These are phyloP conservation scores for Flaveria robusta DNA, from an alignment of 129 eudicot species.

Conservation along the genomic window DNA sequence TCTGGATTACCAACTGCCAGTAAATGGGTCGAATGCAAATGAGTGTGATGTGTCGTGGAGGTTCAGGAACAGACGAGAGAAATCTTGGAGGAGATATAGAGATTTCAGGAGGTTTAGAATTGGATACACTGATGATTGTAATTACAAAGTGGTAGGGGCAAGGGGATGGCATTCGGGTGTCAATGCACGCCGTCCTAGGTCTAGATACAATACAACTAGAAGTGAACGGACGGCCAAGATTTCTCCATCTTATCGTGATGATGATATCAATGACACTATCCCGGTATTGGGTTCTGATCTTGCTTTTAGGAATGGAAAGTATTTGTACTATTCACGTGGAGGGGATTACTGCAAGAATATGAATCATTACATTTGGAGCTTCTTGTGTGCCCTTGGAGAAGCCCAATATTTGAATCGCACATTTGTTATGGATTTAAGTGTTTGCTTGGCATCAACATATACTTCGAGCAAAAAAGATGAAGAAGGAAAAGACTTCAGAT, in stretches of 20 bases:
- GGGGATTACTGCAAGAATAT: constrained; percentile 95
- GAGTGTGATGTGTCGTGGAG: constrained; percentile 98
- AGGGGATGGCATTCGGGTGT: constrained; percentile 95
- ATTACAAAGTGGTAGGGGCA: constrained; percentile 65
- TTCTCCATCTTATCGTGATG: constrained; percentile 52
- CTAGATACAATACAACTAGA: constrained; percentile 41
- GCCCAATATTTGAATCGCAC: constrained; percentile 91
- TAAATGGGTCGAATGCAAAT: constrained; percentile 62
- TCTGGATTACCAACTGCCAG: constrained; percentile 73
- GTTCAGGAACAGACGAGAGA: constrained; percentile 85
- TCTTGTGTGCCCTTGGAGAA: constrained; percentile 93
- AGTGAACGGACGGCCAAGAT: constrained; percentile 45
- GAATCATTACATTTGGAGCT: constrained; percentile 98
- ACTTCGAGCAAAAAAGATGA: constrained; percentile 73
- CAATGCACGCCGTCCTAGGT: constrained; percentile 79
- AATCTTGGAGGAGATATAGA: constrained; percentile 92
- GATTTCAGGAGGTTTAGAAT: constrained; percentile 90
- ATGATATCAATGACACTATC: constrained; percentile 87
- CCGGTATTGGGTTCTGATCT: constrained; percentile 65
- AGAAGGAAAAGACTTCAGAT: constrained; percentile 92
- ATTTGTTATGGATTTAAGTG: constrained; percentile 86
- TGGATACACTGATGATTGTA: constrained; percentile 67
- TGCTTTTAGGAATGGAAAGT: constrained; percentile 67
- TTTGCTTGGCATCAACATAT: constrained; percentile 71
- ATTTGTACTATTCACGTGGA: constrained; percentile 90